Evolutionary conservation across 805 yeast species (phyloP).

Genomic region (Pichia nakasei): DNA sequence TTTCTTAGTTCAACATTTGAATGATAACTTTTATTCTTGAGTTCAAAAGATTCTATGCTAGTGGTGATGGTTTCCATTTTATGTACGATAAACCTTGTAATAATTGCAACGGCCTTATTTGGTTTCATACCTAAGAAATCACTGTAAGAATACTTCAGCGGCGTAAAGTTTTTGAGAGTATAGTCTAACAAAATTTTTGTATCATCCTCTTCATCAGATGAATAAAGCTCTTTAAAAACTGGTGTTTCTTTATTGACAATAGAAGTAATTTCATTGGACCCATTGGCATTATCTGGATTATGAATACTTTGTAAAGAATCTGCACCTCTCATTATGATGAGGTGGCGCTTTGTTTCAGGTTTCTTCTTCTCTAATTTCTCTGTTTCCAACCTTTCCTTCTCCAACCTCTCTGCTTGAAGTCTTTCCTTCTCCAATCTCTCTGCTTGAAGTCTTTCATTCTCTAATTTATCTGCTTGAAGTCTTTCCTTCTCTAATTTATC

Average conservation of each 20-base stretch:
- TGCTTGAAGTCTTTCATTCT: conserved; percentile 3
- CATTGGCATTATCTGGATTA: neutral
- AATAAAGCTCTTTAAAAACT: too few relatives aligned
- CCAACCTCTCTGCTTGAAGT: conserved; percentile 4
- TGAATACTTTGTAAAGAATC: neutral
- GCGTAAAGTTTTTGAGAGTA: neutral
- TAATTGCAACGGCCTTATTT: conserved; percentile 4
- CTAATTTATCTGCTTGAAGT: neutral
- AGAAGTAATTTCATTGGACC: neutral
- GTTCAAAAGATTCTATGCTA: neutral
- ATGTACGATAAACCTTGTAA: neutral
- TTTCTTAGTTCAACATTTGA: neutral
- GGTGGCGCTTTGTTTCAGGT: conserved; percentile 7
- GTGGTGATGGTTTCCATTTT: conserved; percentile 5
- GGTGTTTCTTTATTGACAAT: neutral
- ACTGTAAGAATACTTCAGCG: neutral
- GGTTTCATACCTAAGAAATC: conserved; percentile 5
- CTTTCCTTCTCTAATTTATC: neutral
- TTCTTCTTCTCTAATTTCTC: neutral
- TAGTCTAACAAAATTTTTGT: neutral
- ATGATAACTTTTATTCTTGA: neutral
- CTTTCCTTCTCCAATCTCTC: neutral
- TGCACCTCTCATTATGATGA: neutral
- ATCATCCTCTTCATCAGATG: neutral
- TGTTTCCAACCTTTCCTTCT: conserved; percentile 3